Conservation (phyloP, 805 yeast genomes). For the Zygosaccharomyces rouxii region DNA sequence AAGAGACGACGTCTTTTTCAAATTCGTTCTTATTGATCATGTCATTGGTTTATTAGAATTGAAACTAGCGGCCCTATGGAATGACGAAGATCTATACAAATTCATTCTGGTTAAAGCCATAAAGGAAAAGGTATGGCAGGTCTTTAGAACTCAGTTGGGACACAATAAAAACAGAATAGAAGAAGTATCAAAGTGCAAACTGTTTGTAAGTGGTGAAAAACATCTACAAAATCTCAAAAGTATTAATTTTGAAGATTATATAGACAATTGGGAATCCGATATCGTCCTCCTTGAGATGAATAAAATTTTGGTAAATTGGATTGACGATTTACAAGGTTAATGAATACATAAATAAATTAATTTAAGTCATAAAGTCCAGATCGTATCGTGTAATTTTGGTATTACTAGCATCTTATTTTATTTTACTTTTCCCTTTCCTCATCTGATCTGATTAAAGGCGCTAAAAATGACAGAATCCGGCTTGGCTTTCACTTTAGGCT, state of each 20-base stretch:
- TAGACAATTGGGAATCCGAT: conserved; percentile 19
- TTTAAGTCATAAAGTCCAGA: not conserved
- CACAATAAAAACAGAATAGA: conserved; percentile 1
- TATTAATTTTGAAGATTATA: conserved; percentile 19
- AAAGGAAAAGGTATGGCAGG: conserved; percentile 27
- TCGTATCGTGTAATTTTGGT: not conserved
- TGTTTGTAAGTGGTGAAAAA: conserved; percentile 17
- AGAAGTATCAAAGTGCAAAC: conserved; percentile 8
- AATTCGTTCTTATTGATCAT: conserved; percentile 25
- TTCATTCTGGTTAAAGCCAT: conserved; percentile 24
- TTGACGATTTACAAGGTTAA: conserved; percentile 17
- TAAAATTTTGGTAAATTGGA: conserved; percentile 23
- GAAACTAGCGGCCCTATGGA: conserved; percentile 28
- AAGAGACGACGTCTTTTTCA: conserved; percentile 14
- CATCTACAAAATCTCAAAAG: conserved; percentile 14
- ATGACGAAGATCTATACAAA: conserved; percentile 23
- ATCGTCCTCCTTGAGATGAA: conserved; percentile 16
- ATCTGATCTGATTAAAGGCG: conserved; percentile 72
- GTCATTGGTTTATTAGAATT: conserved; percentile 22
- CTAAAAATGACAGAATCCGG: conserved; percentile 63
- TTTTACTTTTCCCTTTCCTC: conserved; percentile 8
- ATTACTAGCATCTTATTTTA: not conserved
- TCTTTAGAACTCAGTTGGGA: conserved; percentile 3
- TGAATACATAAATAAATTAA: not conserved
- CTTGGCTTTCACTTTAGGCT: conserved; percentile 52